These are phyloP conservation scores for Akanthomyces lecanii DNA, from an alignment of 2,329 filamentous ascomycete genomes.

Conservation along the genomic window DNA sequence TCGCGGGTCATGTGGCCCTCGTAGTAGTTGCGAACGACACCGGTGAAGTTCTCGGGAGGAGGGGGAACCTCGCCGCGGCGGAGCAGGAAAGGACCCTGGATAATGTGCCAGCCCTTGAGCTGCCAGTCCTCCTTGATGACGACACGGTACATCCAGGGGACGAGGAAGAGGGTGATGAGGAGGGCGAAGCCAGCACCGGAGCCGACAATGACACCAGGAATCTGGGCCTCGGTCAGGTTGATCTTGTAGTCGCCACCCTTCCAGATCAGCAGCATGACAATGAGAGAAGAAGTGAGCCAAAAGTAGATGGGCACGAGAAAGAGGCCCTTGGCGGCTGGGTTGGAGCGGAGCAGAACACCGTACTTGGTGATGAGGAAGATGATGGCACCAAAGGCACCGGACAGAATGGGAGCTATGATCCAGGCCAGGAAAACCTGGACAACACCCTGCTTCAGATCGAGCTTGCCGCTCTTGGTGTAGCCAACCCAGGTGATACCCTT, in stretches of 20 bases:
- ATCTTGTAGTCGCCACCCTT: conserved; percentile 45
- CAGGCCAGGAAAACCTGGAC: conserved; percentile 58
- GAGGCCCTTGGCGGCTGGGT: conserved; percentile 51
- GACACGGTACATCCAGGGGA: conserved; percentile 55
- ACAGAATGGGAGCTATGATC: conserved; percentile 55
- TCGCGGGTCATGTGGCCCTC: conserved; percentile 51
- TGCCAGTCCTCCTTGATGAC: conserved; percentile 59
- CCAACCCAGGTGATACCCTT: conserved; percentile 51
- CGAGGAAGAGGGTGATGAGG: conserved; percentile 49
- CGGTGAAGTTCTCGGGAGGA: conserved; percentile 38
- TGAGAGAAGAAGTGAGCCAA: conserved; percentile 48
- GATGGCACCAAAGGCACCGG: conserved; percentile 48
- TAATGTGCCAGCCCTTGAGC: conserved; percentile 51
- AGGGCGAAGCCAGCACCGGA: conserved; percentile 46
- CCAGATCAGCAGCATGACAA: conserved; percentile 59
- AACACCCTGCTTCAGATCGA: conserved; percentile 44
- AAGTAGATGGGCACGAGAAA: conserved; percentile 54
- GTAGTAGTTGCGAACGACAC: conserved; percentile 51
- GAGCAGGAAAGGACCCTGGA: conserved; percentile 50
- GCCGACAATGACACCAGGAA: conserved; percentile 52
- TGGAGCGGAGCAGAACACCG: conserved; percentile 48
- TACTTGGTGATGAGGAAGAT: conserved; percentile 57
- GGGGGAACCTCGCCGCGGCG: conserved; percentile 37
- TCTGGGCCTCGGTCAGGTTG: conserved; percentile 43
- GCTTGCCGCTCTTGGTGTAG: conserved; percentile 34